Base-by-base conservation (phyloP, 805 yeast genomes). In the Cyberlindnera meyerae region DNA sequence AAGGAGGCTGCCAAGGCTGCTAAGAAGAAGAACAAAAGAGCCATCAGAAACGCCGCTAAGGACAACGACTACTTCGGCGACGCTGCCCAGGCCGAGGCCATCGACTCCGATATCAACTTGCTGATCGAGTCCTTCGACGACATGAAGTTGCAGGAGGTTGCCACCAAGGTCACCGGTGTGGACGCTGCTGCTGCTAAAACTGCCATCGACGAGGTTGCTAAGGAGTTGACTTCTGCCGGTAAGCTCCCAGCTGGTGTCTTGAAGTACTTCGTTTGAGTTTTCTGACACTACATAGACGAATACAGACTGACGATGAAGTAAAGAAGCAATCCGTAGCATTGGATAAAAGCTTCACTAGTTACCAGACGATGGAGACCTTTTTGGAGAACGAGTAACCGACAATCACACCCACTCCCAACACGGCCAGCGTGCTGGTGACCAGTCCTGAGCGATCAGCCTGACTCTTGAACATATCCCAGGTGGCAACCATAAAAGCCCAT, bases 21-120 rank as follows among this genome's bases (percentile, higher is more conserved):
- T 33, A 89, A 87, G 75, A 93, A 93, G 95, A 93, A 93, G 84
- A 84, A 85, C 70, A 86, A 85, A 81, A 82, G 95, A 72, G 64
- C 79, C 28, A 65, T 93, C 48, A 86, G 97, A 76, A 65, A 66
- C 52, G 71, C 88, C 41, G 86, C 78, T 49, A 87, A 89, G 72
- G 96, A 85, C 29, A 77, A 71, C 51, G 83, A 72, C 40, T 87
- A 86, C 75, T 88, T 87, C 51, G 93, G 93, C 51, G 87, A 81
- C 54, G 82, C 79, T 41, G 75, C 65, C 43, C 75, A 76, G 44
- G 73, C 90, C 33, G 70, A 76, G 42, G 64, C 67, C 42, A 80
- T 83, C 50, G 94, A 84, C 47, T 77, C 77, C 43, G 97, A 93
- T 60, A 63, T 87, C 49, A 94, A 81, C 47, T 68, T 78, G 45